phyloP scores from a whole-genome alignment of 2,329 filamentous ascomycete species.

The Penicillium sp. region DNA sequence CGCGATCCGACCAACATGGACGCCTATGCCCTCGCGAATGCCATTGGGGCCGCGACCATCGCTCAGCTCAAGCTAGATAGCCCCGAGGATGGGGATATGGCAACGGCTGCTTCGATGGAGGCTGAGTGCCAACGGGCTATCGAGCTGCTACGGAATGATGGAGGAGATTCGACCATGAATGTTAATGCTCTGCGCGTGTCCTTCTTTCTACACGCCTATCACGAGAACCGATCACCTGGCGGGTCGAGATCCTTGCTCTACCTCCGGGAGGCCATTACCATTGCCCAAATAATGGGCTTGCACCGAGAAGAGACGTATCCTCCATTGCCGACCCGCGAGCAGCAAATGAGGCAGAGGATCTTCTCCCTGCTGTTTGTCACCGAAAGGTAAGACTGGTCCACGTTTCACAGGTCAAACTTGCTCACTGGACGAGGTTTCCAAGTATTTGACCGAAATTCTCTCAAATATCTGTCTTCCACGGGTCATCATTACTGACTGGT shows the following conservation, averaged over 20 bases:
- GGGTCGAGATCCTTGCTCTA: conserved; percentile 2
- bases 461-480: neutral
- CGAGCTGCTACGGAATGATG: neutral
- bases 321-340: neutral
- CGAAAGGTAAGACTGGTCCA: neutral
- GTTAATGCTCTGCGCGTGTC: neutral
- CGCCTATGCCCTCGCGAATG: conserved; percentile 4
- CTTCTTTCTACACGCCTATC: conserved; percentile 5
- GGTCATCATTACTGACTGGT: neutral
- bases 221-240: neutral
- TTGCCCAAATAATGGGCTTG: conserved; percentile 6
- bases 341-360: conserved; percentile 1
- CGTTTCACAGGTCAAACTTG: neutral
- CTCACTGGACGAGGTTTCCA: neutral
- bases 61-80: conserved; percentile 6
- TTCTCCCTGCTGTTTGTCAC: conserved; percentile 4
- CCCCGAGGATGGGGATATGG: neutral
- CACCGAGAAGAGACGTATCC: neutral
- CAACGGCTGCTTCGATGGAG: neutral
- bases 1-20: neutral
- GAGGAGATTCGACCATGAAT: neutral
- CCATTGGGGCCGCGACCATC: conserved; percentile 3
- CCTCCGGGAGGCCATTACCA: conserved; percentile 4
- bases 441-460: neutral
- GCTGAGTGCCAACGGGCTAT: conserved; percentile 2